Conservation (phyloP, 2,329 filamentous ascomycete genomes). For the Arthrobotrys musiformis region DNA sequence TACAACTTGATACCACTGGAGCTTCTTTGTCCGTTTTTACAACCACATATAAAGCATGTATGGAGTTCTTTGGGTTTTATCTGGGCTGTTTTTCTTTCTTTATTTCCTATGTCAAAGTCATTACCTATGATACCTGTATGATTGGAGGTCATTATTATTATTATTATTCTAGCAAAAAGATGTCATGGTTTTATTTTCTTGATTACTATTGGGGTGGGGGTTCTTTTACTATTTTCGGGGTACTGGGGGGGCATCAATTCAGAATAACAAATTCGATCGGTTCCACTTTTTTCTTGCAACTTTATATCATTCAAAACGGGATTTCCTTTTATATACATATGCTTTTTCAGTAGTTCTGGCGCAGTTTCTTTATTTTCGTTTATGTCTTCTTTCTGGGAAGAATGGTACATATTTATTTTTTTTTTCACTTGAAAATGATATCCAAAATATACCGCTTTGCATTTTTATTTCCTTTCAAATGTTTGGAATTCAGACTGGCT, state of each 20-base stretch:
- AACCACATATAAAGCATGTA: conserved; percentile 56
- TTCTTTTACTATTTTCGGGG: conserved; percentile 35
- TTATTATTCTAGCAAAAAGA: conserved; percentile 48
- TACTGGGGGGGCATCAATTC: conserved; percentile 26
- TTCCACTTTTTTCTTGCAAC: conserved; percentile 42
- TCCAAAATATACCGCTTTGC: conserved; percentile 49
- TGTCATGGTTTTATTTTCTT: conserved; percentile 43
- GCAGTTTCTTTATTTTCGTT: conserved; percentile 39
- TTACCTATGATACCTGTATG: conserved; percentile 56
- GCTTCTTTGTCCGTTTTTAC: conserved; percentile 52
- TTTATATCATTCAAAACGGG: conserved; percentile 25
- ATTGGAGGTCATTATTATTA: conserved; percentile 44
- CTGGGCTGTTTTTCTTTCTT: not conserved
- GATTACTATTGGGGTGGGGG: conserved; percentile 17
- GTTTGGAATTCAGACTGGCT: conserved; percentile 29
- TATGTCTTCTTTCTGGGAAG: conserved; percentile 18
- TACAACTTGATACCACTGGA: conserved; percentile 55
- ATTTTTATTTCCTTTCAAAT: conserved; percentile 18
- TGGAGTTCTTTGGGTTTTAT: conserved; percentile 48
- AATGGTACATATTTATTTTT: conserved; percentile 52
- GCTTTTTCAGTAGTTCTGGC: conserved; percentile 35
- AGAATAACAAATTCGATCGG: conserved; percentile 50
- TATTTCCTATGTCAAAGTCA: conserved; percentile 43
- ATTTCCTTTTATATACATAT: not conserved
- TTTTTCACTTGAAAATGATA: conserved; percentile 29